These are phyloP conservation scores for Malus fusca DNA, from an alignment of 306 rosid genomes.

Conservation along the genomic window DNA sequence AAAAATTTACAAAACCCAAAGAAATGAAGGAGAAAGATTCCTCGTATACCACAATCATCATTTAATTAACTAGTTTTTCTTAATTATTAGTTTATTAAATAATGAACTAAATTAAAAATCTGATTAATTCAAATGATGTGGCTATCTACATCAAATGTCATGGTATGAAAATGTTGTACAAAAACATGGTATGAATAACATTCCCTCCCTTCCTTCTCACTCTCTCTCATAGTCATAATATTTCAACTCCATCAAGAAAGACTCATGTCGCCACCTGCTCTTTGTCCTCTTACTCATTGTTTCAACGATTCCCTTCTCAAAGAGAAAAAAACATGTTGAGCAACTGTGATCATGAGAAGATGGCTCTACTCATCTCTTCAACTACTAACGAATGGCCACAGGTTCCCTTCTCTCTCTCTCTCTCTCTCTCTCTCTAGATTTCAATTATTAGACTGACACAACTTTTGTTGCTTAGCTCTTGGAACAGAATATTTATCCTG, in stretches of 20 bases:
- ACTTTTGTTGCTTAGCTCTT: constrained; percentile 72
- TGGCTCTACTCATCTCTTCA: constrained; percentile 39
- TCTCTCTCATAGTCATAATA: constrained; percentile 10
- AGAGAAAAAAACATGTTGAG: constrained; percentile 38
- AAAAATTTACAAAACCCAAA: too few species aligned
- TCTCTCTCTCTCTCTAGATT: constrained; percentile 24
- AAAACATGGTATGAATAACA: too few species aligned
- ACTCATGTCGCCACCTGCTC: constrained; percentile 54
- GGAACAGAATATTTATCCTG: constrained; percentile 67
- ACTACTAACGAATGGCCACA: constrained; percentile 69
- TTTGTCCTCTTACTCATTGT: constrained; percentile 67
- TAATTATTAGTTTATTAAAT: too few species aligned
- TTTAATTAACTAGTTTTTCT: too few species aligned
- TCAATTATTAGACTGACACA: constrained; percentile 79
- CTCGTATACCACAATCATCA: too few species aligned
- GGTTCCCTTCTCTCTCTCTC: constrained; percentile 32
- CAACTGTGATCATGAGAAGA: constrained; percentile 46
- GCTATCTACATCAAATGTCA: too few species aligned
- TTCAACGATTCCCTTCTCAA: constrained; percentile 39
- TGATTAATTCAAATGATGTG: too few species aligned
- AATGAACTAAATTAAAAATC: too few species aligned
- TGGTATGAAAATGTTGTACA: too few species aligned
- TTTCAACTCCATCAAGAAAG: constrained; percentile 29
- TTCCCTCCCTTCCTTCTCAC: constrained; percentile 1
- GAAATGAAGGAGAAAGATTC: too few species aligned